A percentile compares a stretch with the other conserved stretches of the same genome.
phyloP scores from a whole-genome alignment of 2,329 filamentous ascomycete species.

The Aureobasidium vineae region DNA sequence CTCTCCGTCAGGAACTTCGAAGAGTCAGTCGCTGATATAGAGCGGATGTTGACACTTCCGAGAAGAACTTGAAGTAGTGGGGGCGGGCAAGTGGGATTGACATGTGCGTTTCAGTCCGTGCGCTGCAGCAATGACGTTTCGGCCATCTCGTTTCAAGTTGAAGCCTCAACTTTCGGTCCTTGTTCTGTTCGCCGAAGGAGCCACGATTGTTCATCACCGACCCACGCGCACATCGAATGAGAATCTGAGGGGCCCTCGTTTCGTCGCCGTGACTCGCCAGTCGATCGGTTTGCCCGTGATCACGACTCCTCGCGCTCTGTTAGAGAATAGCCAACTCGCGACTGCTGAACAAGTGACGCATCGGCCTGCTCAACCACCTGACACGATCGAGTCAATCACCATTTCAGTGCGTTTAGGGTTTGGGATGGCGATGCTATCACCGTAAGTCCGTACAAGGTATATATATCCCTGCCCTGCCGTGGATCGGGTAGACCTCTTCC shows the following conservation, averaged over 20 bases:
- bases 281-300: neutral
- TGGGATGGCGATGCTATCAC: neutral
- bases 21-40: neutral
- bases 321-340: neutral
- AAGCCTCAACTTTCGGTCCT: neutral
- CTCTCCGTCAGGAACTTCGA: neutral
- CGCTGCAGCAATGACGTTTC: constrained; percentile 12
- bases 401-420: constrained; percentile 1
- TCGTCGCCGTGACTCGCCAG: neutral
- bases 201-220: neutral
- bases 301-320: neutral
- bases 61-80: neutral
- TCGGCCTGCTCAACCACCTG: constrained; percentile 18
- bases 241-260: neutral
- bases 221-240: neutral
- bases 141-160: neutral
- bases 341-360: constrained; percentile 10
- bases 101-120: neutral
- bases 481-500: neutral
- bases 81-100: constrained; percentile 2
- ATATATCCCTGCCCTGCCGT: constrained; percentile 12
- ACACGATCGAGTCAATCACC: constrained; percentile 24
- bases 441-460: constrained; percentile 21
- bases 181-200: constrained; percentile 1
- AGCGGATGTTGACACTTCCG: neutral